A percentile compares a stretch with the other conserved stretches of the same genome.
These are phyloP conservation scores for Cynanchum wilfordii DNA, from an alignment of 257 asterid species.

Conservation along the genomic window DNA sequence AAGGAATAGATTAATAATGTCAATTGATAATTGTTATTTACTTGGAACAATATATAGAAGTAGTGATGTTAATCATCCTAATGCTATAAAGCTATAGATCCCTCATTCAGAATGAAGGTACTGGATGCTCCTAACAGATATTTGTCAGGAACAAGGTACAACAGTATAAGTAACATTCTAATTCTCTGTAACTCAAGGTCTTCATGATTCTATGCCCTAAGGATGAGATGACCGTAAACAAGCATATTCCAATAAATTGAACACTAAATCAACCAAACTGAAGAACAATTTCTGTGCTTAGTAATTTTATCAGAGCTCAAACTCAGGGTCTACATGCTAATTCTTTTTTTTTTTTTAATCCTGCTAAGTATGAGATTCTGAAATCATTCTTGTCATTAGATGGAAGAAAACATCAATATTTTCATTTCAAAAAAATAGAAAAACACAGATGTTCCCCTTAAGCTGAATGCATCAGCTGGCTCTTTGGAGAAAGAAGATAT, in stretches of 20 bases:
- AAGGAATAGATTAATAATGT: constrained; percentile 12
- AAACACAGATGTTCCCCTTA: neutral
- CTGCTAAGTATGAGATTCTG: neutral
- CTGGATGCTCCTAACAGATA: neutral
- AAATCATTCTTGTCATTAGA: neutral
- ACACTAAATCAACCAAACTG: neutral
- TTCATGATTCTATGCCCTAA: neutral
- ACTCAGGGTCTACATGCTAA: neutral
- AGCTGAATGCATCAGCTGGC: neutral
- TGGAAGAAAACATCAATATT: neutral
- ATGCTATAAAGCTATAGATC: neutral
- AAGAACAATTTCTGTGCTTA: neutral
- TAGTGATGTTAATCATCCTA: neutral
- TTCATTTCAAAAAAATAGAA: neutral
- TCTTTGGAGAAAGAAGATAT: neutral
- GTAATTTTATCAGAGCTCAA: neutral
- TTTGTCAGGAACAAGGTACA: neutral
- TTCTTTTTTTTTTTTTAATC: too few species aligned
- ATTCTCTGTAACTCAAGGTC: neutral
- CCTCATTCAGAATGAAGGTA: neutral
- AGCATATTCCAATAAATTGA: neutral
- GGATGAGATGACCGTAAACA: neutral
- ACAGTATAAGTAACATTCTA: neutral
- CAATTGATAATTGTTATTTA: neutral
- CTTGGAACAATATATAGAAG: neutral